Percentiles rank a stretch among this genome's conserved stretches.
Evolutionary conservation across 2,329 filamentous ascomycete species (phyloP).

Genomic region (Fusarium buxicola): DNA sequence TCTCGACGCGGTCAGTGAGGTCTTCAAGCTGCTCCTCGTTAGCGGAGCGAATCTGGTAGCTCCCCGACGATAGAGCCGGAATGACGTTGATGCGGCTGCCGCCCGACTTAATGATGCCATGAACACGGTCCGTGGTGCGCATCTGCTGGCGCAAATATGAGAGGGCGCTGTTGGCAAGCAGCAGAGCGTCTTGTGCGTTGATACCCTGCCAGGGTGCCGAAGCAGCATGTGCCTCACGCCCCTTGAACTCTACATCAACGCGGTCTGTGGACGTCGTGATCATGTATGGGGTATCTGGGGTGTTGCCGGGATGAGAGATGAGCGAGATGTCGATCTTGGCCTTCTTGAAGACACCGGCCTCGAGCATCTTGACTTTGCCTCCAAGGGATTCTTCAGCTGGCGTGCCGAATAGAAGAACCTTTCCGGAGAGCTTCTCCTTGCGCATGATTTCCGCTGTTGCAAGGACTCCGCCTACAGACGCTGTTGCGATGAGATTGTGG

Average conservation of each 20-base stretch:
- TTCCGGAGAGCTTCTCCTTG: slow-evolving; percentile 33
- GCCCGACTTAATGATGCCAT: slow-evolving; percentile 35
- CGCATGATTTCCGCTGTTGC: slow-evolving; percentile 34
- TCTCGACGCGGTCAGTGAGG: slow-evolving; percentile 38
- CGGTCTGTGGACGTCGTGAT: slow-evolving; percentile 32
- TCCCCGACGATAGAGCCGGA: slow-evolving; percentile 65
- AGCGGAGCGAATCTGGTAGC: slow-evolving; percentile 66
- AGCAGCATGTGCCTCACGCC: slow-evolving; percentile 31
- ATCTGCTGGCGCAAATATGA: slow-evolving; percentile 38
- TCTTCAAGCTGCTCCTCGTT: slow-evolving; percentile 46
- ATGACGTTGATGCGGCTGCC: slow-evolving; percentile 42
- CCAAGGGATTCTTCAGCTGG: slow-evolving; percentile 39
- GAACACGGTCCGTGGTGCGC: slow-evolving; percentile 31
- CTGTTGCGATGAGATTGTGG: slow-evolving; percentile 40
- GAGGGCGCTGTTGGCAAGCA: slow-evolving; percentile 36
- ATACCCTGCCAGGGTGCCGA: slow-evolving; percentile 35
- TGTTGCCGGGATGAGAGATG: slow-evolving; percentile 36
- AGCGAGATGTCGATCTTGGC: slow-evolving; percentile 41
- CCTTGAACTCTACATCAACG: slow-evolving; percentile 34
- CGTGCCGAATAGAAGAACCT: slow-evolving; percentile 37
- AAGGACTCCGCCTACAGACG: slow-evolving; percentile 28
- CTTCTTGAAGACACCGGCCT: slow-evolving; percentile 32
- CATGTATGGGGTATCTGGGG: slow-evolving; percentile 27
- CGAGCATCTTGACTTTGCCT: slow-evolving; percentile 40
- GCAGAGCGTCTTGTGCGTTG: slow-evolving; percentile 39